Conservation (phyloP, 2,329 filamentous ascomycete genomes). For the Ophiocordyceps sinensis region DNA sequence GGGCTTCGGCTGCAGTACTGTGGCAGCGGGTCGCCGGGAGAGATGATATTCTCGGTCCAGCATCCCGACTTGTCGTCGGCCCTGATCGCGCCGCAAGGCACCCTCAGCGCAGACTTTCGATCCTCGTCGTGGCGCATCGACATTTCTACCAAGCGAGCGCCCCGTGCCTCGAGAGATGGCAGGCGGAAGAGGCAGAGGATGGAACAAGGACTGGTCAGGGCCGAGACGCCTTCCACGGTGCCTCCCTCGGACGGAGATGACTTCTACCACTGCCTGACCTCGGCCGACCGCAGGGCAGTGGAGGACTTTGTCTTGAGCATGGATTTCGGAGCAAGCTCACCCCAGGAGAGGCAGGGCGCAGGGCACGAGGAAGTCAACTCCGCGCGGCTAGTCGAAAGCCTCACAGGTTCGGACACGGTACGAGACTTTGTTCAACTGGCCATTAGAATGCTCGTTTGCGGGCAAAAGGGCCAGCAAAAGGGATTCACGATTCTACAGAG, state of each 20-base stretch:
- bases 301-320: conserved; percentile 14
- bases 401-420: neutral
- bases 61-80: conserved; percentile 19
- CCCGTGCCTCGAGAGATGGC: neutral
- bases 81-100: conserved; percentile 12
- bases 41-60: conserved; percentile 19
- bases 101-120: conserved; percentile 12
- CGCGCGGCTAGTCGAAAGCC: neutral
- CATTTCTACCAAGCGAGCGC: conserved; percentile 4
- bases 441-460: conserved; percentile 13
- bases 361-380: neutral
- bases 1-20: conserved; percentile 13
- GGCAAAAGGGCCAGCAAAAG: conserved; percentile 8
- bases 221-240: neutral
- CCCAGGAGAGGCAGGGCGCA: neutral
- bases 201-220: neutral
- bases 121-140: conserved; percentile 12
- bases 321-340: conserved; percentile 2
- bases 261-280: conserved; percentile 6
- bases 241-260: neutral
- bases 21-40: conserved; percentile 4
- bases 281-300: conserved; percentile 13
- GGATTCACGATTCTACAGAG: conserved; percentile 8
- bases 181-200: conserved; percentile 3
- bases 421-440: conserved; percentile 6